Evolutionary conservation across 1,284 basidiomycete genomes (phyloP), one percentile per base, ranked within the genome.

Genomic region (Microbotryum intermedium): DNA sequence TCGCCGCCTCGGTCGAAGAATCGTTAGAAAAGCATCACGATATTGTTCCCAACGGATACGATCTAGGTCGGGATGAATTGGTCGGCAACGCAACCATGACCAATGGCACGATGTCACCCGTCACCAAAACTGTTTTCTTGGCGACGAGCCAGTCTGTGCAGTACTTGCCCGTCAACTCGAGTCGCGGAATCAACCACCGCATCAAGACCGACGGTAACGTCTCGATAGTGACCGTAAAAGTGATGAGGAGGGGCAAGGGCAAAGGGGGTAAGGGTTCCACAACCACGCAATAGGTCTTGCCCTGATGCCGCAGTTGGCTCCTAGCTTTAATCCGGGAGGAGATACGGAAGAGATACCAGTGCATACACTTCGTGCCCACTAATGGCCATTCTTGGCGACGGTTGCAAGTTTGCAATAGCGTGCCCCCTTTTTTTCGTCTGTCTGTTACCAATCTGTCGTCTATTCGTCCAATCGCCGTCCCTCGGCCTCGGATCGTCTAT

Each of bases 121-220:
- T 87, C 50, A 85, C 83, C 21, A 84, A 86, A 67, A 70, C 74
- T 2, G 73, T 71, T 13, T 74, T 70, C 61, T 55, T 63, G 13
- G 74, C 75, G 34, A 68, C 62, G 10, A 77, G 34, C 16, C 65
- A 63, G 43, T 77, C 77, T 44, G 66, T 1, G 11, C 71, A 65
- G 46, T 69, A 63, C n/a, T 34, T 34, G 16, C 55, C 10, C 26
- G 21, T 66, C 4, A 57, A 67, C 29, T 65, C 82, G 21, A 80
- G 56, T 88, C 83, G 79, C 11, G 86, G 83, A 6, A 83, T 97
- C 70, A 95, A 95, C 72, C 90, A 91, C 73, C 81, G 81, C 63
- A 53, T 78, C 46, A 81, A 77, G 65, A 80, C 85, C 6, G 92
- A 97, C 72, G 92, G 93, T 0, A 77, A 91, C 5, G 85, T 95